Evolutionary conservation across 2,329 filamentous ascomycete species (phyloP), one percentile per base, ranked within the genome.

Genomic region (Aspergillus tanneri): DNA sequence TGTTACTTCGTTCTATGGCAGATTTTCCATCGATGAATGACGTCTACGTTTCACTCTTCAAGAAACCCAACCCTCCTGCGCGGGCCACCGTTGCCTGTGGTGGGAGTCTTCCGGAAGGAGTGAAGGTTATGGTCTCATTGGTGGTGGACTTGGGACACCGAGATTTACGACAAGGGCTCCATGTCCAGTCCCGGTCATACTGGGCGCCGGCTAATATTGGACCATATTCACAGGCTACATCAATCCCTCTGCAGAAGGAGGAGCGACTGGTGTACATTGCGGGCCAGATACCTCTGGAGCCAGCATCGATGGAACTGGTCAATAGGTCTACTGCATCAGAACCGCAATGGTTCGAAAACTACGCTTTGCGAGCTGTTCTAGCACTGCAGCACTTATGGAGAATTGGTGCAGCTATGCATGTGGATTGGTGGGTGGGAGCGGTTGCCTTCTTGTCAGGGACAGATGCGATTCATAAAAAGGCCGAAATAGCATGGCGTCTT

Each of bases 201-300:
- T 99, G 93, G 93, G 93, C 93, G 0, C 93, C 93, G 0, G 92
- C 93, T 16, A 97, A 97, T 63, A 97, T 99, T 45, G 93, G 93
- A 0, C 93, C 93, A 0, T 97, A 97, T 69, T 96, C 91, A 47
- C 93, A 99, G 72, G 90, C 90, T 3, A 83, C 93, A 9, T 61
- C 77, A 7, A 49, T 65, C 7, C 57, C 60, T 3, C 43, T 65
- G 22, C 53, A 61, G 16, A 62, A 64, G 9, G 44, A 54, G 25
- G 59, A 60, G 34, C 63, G 64, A 6, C 45, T 80, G 8, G 75
- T 92, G 12, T 84, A 84, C 46, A 78, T 96, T 27, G 91, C 93
- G 0, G 93, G 93, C 0, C 93, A 97, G 69, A 96, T 99, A 41
- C 90, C 92, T 2, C 79, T 99, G 3, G 72, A 92, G 4, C 91